These are phyloP conservation scores for Cryphonectria japonica DNA, from an alignment of 2,329 filamentous ascomycete species.

Conservation along the genomic window DNA sequence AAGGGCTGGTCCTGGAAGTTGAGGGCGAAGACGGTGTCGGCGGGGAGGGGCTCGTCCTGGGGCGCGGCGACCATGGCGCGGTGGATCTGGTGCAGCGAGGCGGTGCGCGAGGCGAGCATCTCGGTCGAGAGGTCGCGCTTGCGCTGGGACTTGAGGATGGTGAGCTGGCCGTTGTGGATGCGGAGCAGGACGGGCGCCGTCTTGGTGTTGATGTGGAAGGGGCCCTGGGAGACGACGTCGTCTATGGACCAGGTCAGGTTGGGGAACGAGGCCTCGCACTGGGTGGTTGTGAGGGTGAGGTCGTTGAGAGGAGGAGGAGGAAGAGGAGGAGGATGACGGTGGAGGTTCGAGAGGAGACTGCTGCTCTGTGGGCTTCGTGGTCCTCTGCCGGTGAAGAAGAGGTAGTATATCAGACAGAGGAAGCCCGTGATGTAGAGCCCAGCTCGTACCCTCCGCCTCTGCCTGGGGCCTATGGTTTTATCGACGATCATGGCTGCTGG, in stretches of 20 bases:
- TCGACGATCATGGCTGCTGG: slow-evolving; percentile 31
- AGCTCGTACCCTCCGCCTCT: slow-evolving; percentile 33
- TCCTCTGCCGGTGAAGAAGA: slow-evolving; percentile 32
- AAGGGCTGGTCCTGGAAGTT: slow-evolving; percentile 55
- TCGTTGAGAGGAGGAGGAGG: slow-evolving; percentile 37
- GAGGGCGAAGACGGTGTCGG: slow-evolving; percentile 57
- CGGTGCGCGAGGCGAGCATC: slow-evolving; percentile 53
- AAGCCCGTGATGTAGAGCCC: slow-evolving; percentile 30
- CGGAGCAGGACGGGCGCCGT: slow-evolving; percentile 46
- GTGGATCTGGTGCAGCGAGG: slow-evolving; percentile 58
- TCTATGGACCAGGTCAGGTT: slow-evolving; percentile 52
- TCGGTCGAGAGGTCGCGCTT: slow-evolving; percentile 46
- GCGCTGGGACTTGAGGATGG: slow-evolving; percentile 48
- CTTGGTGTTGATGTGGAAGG: slow-evolving; percentile 45
- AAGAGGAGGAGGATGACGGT: not conserved
- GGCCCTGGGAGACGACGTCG: slow-evolving; percentile 46
- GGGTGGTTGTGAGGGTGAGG: slow-evolving; percentile 45
- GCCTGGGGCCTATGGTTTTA: slow-evolving; percentile 30
- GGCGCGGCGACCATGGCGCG: slow-evolving; percentile 56
- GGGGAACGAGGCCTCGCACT: slow-evolving; percentile 51
- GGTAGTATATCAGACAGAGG: slow-evolving; percentile 33
- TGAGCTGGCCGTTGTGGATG: slow-evolving; percentile 49
- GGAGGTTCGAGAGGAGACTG: not conserved
- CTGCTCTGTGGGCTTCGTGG: not conserved
- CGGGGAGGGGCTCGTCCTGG: slow-evolving; percentile 40